Evolutionary conservation across 2,329 filamentous ascomycete species (phyloP), one percentile per base, ranked within the genome.

Genomic region (Ilyonectria sp.): DNA sequence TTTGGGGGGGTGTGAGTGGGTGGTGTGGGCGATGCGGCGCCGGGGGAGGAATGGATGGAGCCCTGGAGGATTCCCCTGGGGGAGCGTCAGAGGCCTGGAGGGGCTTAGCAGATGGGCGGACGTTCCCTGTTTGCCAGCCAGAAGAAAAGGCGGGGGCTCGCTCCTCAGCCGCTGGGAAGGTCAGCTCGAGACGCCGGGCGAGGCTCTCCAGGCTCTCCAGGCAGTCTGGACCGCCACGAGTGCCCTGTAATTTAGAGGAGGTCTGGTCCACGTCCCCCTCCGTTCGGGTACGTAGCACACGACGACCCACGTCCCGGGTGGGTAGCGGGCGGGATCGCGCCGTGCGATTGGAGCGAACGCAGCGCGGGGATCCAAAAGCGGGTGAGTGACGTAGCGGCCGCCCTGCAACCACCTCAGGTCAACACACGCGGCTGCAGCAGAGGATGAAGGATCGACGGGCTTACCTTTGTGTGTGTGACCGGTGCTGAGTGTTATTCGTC

Each of bases 331-430:
- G 40, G 40, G 40, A 43, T 43, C 40, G 40, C 15, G 50, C n/a
- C 49, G 6, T 53, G 29, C n/a, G 50, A 53, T 53, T 53, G 50
- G 50, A 53, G 29, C 50, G 29, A 11, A 11, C 31, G n/a, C 29
- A 31, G 50, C 50, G 29, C 50, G 50, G 50, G 50, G 50, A 53
- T 53, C 50, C 50, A 53, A 53, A 53, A 35, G 50, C 50, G 50
- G 49, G 50, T 19, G 29, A n/a, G 50, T 53, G 50, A 53, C 50
- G 50, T 53, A 53, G 50, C 50, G 31, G 50, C 50, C 31, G 50
- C 31, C 26, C 49, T 53, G 29, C 50, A 53, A 52, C 49, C 49
- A 21, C 29, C 31, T 52, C n/a, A 4, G 21, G n/a, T 21, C 29
- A 33, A n/a, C n/a, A 35, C 50, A 35, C 19, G n/a, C 49, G 19